Evolutionary conservation across 163 green algal genomes (phyloP), one percentile per base, ranked within the genome.

Genomic region (Picocystis sp.): DNA sequence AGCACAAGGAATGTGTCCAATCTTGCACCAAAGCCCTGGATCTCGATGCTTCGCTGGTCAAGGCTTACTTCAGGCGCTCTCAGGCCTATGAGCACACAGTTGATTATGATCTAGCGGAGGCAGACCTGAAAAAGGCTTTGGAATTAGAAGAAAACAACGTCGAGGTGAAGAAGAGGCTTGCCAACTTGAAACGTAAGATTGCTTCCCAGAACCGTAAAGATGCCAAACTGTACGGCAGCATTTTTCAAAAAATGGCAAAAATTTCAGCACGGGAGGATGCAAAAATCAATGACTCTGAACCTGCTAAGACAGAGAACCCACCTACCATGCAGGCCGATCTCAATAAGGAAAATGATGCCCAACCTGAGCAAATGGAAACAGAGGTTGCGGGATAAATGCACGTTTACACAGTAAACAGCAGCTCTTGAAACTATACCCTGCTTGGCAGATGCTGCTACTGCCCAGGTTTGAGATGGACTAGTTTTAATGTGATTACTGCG

Each of bases 1-100:
- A 81, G 15, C 85, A 61, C 41, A 58, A 50, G 10, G 75, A 81
- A 13, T 81, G 77, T 1, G 35, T 63, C 41, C 70, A 73, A 45
- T 59, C 75, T 45, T 67, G 58, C 2, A 69, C 70, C 11, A 66
- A 61, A 43, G 86, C 89, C 25, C 66, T 98, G 33, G 81, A 92
- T 46, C 45, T 72, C 21, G 83, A 96, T 47, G 22, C 58, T 15
- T 21, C 29, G 55, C 91, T 94, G 67, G 71, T 89, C 46, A 98
- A 98, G 74, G 89, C 82, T 11, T 75, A 94, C 47, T 98, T 87
- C 72, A 69, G 89, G 22, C 62, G 85, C 1, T 86, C 89, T 2
- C 84, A 93, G 57, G 78, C 78, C 11, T 74, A 71, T 38, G 61
- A 85, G 51, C 66, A 33, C 13, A 55, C 22, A 5, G 11, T n/a